Conservation (phyloP, 192 early-diverging fungal genomes). For the Geranomyces michiganensis region DNA sequence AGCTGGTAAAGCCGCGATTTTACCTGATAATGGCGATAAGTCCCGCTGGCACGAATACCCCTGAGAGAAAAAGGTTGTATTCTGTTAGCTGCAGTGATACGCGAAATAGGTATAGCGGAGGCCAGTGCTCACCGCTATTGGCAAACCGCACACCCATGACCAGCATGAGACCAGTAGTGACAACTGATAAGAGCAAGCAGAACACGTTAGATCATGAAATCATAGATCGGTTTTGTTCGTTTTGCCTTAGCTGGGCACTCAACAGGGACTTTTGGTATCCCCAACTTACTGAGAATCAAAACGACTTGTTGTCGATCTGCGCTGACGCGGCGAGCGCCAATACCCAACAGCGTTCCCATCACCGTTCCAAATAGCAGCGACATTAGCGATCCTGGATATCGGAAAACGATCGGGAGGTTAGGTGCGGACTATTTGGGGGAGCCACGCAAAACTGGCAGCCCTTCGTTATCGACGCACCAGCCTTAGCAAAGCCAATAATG, state of each 20-base stretch:
- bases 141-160: conserved; percentile 27
- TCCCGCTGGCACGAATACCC: conserved; percentile 34
- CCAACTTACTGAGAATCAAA: conserved; percentile 23
- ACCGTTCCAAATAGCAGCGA: conserved; percentile 25
- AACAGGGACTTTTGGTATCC: too few relatives aligned
- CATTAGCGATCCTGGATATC: conserved; percentile 11
- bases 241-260: too few relatives aligned
- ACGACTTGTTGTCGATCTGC: conserved; percentile 9
- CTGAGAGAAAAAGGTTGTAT: not conserved
- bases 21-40: conserved; percentile 23
- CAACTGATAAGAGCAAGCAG: conserved; percentile 5
- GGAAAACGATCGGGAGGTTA: not conserved
- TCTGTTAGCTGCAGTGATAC: not conserved
- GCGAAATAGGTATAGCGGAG: too few relatives aligned
- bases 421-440: too few relatives aligned
- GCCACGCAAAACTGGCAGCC: too few relatives aligned
- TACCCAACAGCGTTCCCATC: conserved; percentile 17
- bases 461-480: conserved; percentile 7
- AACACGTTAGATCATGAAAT: not conserved
- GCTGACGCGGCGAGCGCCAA: conserved; percentile 29
- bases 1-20: too few relatives aligned
- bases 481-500: conserved; percentile 32
- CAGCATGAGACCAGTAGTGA: conserved; percentile 17
- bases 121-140: conserved; percentile 20
- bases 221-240: too few relatives aligned